phyloP scores from a whole-genome alignment of 2,329 filamentous ascomycete genomes.

The Elsinoe arachidis region DNA sequence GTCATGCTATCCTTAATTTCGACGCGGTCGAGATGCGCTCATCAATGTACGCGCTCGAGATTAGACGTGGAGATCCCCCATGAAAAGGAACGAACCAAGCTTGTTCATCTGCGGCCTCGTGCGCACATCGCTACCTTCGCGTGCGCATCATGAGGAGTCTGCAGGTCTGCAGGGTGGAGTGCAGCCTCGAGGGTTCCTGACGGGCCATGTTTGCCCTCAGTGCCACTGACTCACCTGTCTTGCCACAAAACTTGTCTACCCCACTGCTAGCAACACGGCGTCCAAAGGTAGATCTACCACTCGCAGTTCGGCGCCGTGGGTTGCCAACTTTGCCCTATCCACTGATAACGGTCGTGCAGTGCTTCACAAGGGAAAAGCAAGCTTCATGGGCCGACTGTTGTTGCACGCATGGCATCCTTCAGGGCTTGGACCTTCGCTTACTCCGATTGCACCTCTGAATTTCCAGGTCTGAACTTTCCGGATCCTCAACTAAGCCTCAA shows the following conservation, averaged over 20 bases:
- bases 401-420: constrained; percentile 6
- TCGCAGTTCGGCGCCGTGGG: constrained; percentile 7
- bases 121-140: constrained; percentile 1
- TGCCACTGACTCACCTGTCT: constrained; percentile 1
- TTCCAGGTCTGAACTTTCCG: constrained; percentile 1
- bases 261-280: constrained; percentile 7
- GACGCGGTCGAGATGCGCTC: constrained; percentile 2
- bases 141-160: background rate
- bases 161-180: background rate
- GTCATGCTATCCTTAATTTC: background rate
- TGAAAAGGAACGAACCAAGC: background rate
- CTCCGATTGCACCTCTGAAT: background rate
- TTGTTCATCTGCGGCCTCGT: background rate
- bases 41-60: constrained; percentile 1
- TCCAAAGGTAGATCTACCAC: background rate
- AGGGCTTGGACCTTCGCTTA: constrained; percentile 4
- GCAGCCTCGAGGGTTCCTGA: constrained; percentile 3
- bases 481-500: constrained; percentile 1
- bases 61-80: background rate
- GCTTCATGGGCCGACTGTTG: background rate
- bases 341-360: constrained; percentile 9
- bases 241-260: background rate
- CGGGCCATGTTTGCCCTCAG: background rate
- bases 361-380: background rate
- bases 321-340: background rate